These are phyloP conservation scores for Aphanomyces invadans DNA, from an alignment of 352 stramenopile species.

Conservation along the genomic window DNA sequence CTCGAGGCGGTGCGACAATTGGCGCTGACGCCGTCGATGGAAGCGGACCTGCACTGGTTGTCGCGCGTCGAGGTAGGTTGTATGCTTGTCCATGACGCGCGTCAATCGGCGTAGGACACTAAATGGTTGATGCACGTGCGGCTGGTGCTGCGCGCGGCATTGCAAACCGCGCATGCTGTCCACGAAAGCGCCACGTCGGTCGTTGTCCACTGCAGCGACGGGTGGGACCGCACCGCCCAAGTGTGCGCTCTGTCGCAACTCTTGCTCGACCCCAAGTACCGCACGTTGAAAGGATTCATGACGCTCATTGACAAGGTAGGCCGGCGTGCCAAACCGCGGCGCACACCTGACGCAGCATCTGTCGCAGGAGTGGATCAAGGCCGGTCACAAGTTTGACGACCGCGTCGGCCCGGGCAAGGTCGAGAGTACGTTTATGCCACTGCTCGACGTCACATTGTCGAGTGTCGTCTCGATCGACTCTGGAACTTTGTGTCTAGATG, in stretches of 20 bases:
- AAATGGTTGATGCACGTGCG: constrained; percentile 75
- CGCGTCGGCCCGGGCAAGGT: constrained; percentile 55
- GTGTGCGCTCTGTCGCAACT: constrained; percentile 80
- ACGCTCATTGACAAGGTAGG: constrained; percentile 56
- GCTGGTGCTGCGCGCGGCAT: constrained; percentile 51
- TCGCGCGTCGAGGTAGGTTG: constrained; percentile 42
- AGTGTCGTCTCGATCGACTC: too few species aligned
- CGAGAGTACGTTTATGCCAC: constrained; percentile 30
- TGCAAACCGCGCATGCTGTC: constrained; percentile 56
- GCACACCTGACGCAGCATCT: too few species aligned
- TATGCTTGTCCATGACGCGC: too few species aligned
- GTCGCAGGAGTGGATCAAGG: constrained; percentile 71
- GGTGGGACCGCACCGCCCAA: constrained; percentile 87
- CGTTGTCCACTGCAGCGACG: constrained; percentile 87
- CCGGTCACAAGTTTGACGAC: constrained; percentile 86
- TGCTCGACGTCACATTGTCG: neutral
- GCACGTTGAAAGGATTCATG: constrained; percentile 76
- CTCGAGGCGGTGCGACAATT: constrained; percentile 65
- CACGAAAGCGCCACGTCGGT: constrained; percentile 66
- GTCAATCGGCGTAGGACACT: constrained; percentile 31
- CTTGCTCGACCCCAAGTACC: constrained; percentile 82
- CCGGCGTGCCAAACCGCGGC: neutral
- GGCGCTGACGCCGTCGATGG: constrained; percentile 34
- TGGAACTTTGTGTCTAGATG: constrained; percentile 34
- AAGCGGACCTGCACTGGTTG: constrained; percentile 35